Percentiles rank a stretch among this genome's conserved stretches.
Evolutionary conservation across 2,329 filamentous ascomycete genomes (phyloP).

Genomic region (Aspergillus ustus): DNA sequence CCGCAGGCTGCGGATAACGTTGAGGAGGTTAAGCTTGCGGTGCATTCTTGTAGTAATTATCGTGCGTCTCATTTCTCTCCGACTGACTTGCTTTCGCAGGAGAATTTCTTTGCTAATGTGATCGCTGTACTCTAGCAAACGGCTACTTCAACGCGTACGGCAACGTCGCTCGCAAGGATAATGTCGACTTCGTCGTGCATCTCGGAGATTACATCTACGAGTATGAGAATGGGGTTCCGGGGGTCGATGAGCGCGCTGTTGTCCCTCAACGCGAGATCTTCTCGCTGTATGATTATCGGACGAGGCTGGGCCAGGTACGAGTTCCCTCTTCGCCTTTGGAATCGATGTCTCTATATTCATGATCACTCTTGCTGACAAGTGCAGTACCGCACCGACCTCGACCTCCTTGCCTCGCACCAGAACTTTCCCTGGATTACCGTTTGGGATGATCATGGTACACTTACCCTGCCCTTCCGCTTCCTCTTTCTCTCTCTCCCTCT

Average conservation of each 20-base stretch:
- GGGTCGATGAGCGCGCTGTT: slow-evolving; percentile 24
- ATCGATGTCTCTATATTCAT: too few species aligned
- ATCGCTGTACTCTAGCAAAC: slow-evolving; percentile 46
- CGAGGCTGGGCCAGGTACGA: slow-evolving; percentile 60
- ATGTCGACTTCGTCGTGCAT: slow-evolving; percentile 64
- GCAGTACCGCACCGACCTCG: slow-evolving; percentile 57
- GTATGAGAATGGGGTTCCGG: slow-evolving; percentile 46
- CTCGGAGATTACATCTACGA: slow-evolving; percentile 71
- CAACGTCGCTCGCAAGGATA: slow-evolving; percentile 63
- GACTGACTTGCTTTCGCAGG: too few species aligned
- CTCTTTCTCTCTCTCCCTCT: too few species aligned
- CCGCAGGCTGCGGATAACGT: slow-evolving; percentile 62
- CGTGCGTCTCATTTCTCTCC: slow-evolving; percentile 44
- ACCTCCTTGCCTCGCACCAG: slow-evolving; percentile 61
- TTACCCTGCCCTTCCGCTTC: neutral
- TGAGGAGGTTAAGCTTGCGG: slow-evolving; percentile 63
- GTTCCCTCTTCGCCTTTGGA: neutral
- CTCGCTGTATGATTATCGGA: slow-evolving; percentile 58
- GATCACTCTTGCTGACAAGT: neutral
- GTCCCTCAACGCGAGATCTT: slow-evolving; percentile 41
- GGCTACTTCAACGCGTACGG: slow-evolving; percentile 67
- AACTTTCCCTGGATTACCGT: slow-evolving; percentile 66
- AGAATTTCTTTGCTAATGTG: too few species aligned
- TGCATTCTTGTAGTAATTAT: slow-evolving; percentile 74
- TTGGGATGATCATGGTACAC: slow-evolving; percentile 64